Evolutionary conservation across 2,329 filamentous ascomycete genomes (phyloP).

Genomic region (Keithomyces neogunnii): DNA sequence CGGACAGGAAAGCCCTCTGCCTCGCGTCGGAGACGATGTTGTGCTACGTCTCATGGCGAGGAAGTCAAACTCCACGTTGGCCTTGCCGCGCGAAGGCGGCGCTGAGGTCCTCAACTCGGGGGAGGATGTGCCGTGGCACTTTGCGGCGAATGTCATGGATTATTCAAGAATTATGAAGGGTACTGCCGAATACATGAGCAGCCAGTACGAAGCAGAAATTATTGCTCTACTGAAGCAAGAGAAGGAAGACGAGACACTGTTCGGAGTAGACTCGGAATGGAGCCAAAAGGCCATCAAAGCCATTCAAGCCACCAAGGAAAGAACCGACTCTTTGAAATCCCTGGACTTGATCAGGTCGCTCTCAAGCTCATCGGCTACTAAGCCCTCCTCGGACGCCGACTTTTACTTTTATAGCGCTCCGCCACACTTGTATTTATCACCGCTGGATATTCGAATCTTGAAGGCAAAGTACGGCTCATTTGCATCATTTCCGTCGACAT

Average conservation of each 20-base stretch:
- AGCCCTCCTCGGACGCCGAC: conserved; percentile 32
- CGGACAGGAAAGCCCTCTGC: conserved; percentile 75
- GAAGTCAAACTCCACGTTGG: conserved; percentile 71
- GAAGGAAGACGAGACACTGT: conserved; percentile 83
- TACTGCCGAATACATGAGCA: conserved; percentile 75
- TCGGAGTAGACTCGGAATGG: conserved; percentile 90
- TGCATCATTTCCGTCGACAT: conserved; percentile 71
- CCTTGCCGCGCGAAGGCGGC: conserved; percentile 72
- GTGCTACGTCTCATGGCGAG: conserved; percentile 80
- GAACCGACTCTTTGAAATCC: conserved; percentile 40
- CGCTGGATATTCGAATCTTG: conserved; percentile 84
- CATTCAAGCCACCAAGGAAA: conserved; percentile 70
- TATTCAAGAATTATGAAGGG: conserved; percentile 96
- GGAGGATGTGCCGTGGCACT: conserved; percentile 88
- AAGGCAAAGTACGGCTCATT: conserved; percentile 84
- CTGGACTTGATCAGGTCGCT: conserved; percentile 12
- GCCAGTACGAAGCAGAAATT: conserved; percentile 75
- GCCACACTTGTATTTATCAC: conserved; percentile 81
- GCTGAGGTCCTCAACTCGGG: conserved; percentile 59
- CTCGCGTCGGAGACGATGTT: conserved; percentile 79
- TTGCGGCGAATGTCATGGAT: conserved; percentile 86
- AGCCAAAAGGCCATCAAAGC: conserved; percentile 72
- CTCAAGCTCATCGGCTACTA: conserved; percentile 4
- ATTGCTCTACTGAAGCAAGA: conserved; percentile 66
- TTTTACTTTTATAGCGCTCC: conserved; percentile 87